Percentiles rank a stretch among this genome's conserved stretches.
Evolutionary conservation across 495 filamentous ascomycete genomes (phyloP).

Genomic region (Haplographium delicatum): DNA sequence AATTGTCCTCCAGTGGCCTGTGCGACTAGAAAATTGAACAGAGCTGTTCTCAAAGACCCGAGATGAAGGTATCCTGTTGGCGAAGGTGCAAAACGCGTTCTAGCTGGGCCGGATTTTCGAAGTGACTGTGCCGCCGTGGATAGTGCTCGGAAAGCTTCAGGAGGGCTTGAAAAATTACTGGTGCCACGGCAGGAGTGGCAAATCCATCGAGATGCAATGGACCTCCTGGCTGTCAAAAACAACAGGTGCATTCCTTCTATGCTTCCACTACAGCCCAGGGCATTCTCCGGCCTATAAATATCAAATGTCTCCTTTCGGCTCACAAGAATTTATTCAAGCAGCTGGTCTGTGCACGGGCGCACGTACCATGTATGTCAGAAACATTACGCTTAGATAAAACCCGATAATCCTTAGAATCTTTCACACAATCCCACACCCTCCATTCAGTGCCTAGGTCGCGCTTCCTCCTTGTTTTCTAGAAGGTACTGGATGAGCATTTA

Average conservation of each 20-base stretch:
- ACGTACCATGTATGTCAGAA: too few relatives aligned
- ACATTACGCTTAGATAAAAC: conserved; percentile 22
- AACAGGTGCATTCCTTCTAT: conserved; percentile 18
- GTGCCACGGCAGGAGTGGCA: conserved; percentile 18
- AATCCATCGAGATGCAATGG: conserved; percentile 16
- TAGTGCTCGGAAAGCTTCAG: not conserved
- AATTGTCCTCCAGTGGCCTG: conserved; percentile 90
- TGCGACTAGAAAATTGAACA: conserved; percentile 89
- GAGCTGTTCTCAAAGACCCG: conserved; percentile 81
- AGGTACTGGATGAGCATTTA: not conserved
- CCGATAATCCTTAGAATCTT: not conserved
- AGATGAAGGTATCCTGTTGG: conserved; percentile 92
- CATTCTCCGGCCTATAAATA: too few relatives aligned
- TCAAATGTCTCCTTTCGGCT: not conserved
- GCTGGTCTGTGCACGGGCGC: conserved; percentile 10
- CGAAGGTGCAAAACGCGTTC: conserved; percentile 93
- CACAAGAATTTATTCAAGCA: conserved; percentile 2
- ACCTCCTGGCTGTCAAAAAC: conserved; percentile 6
- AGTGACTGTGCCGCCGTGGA: conserved; percentile 25
- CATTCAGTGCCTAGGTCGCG: not conserved
- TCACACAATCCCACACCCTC: not conserved
- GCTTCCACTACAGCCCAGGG: too few relatives aligned
- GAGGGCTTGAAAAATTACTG: conserved; percentile 1
- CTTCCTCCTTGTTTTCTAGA: not conserved
- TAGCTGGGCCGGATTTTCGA: conserved; percentile 57